Evolutionary conservation across 2,329 filamentous ascomycete genomes (phyloP), one percentile per base, ranked within the genome.

Genomic region (Helminthosporium solani): DNA sequence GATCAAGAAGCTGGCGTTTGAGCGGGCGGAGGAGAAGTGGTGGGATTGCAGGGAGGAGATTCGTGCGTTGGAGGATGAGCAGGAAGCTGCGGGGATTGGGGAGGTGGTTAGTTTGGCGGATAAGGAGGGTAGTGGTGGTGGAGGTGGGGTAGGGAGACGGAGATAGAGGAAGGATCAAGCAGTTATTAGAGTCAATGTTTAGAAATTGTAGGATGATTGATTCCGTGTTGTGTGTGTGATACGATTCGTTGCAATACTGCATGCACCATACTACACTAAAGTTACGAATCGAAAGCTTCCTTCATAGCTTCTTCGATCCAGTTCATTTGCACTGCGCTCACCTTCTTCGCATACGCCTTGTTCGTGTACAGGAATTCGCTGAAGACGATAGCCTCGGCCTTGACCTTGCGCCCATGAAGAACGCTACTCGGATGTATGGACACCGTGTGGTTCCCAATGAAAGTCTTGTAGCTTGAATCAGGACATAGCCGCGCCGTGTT

Each of bases 31-130:
- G 71, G 88, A 91, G 73, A 96, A 95, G 70, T 99, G 94, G 94
- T 99, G 94, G 94, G 94, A 96, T 76, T 90, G 87, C 66, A 82
- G 94, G 60, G 94, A 99, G 74, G 92, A 97, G 73, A 88, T 99
- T 56, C 87, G 85, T 43, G 87, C 84, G 6, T 72, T 97, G 63
- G 94, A 99, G 72, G 92, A 96, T 71, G 92, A 96, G 74, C 90
- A 97, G 75, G 92, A 96, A 71, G 91, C 88, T 39, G 89, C 90
- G 27, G 91, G 94, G 8, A 96, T 97, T 69, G 88, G 90, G 14
- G 94, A 97, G 74, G 89, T 97, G 34, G 88, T 97, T 44, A 94
- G 86, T 64, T 75, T 97, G 63, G 84, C 86, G 40, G 90, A 95
- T 58, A 83, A 71, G 33, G 83, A 78, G 36, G 78, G 75, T 46